Evolutionary conservation across 768 basidiomycete genomes (phyloP).

Genomic region (Mycena pura): DNA sequence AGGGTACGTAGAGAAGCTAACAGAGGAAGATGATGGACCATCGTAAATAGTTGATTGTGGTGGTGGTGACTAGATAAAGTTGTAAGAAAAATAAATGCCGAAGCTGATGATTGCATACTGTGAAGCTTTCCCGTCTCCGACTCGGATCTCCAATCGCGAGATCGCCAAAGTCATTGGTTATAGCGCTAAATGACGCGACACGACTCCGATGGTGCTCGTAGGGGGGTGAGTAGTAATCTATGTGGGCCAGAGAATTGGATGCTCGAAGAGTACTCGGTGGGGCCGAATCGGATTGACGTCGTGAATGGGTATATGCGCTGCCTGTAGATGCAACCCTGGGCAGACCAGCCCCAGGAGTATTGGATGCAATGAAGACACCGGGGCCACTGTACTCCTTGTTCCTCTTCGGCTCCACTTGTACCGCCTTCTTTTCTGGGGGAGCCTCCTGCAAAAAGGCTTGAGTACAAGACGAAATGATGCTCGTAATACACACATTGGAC

Average conservation of each 20-base stretch:
- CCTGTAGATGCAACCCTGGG: conserved; percentile 42
- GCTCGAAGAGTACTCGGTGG: conserved; percentile 68
- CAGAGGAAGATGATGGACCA: conserved; percentile 23
- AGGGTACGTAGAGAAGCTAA: conserved; percentile 30
- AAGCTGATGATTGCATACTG: conserved; percentile 49
- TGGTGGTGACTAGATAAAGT: background rate
- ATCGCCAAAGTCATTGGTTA: conserved; percentile 73
- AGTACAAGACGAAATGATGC: background rate
- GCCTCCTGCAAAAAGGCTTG: conserved; percentile 60
- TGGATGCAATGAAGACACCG: conserved; percentile 72
- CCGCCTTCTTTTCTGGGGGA: conserved; percentile 72
- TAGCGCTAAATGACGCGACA: conserved; percentile 52
- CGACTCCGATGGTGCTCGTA: conserved; percentile 62
- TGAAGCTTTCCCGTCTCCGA: conserved; percentile 62
- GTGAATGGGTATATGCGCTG: conserved; percentile 44
- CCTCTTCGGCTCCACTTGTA: conserved; percentile 54
- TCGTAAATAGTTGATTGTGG: conserved; percentile 7
- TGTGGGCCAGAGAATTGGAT: conserved; percentile 64
- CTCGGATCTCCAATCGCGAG: conserved; percentile 57
- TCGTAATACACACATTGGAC: conserved; percentile 73
- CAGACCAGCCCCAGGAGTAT: conserved; percentile 31
- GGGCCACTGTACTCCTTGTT: conserved; percentile 79
- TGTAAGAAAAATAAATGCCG: conserved; percentile 1
- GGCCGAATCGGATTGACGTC: conserved; percentile 55
- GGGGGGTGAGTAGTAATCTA: conserved; percentile 76